Conservation (phyloP, 108 stramenopile species). For the Fragilaria crotonensis region DNA sequence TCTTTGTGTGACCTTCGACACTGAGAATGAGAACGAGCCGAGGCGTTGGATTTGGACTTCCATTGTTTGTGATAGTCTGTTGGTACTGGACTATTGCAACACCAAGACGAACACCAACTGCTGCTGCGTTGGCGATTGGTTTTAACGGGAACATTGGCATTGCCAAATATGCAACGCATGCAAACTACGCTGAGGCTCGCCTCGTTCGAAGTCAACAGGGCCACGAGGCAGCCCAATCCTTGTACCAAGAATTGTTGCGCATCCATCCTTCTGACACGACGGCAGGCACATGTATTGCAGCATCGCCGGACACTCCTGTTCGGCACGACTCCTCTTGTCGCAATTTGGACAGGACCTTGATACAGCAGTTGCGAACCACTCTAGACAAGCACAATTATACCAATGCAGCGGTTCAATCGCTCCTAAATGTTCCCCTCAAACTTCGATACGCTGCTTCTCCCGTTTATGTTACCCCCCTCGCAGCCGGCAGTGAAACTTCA, state of each 20-base stretch:
- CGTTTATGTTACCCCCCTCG: constrained; percentile 17
- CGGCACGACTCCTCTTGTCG: constrained; percentile 18
- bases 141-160: too few species aligned
- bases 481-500: constrained; percentile 15
- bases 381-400: constrained; percentile 8
- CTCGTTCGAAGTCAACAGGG: constrained; percentile 34
- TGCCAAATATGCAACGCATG: too few species aligned
- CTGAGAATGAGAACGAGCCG: too few species aligned
- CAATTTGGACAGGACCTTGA: background rate
- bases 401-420: constrained; percentile 5
- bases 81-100: too few species aligned
- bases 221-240: constrained; percentile 27
- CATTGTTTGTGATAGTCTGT: too few species aligned
- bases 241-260: constrained; percentile 36
- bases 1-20: too few species aligned
- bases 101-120: too few species aligned
- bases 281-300: constrained; percentile 51
- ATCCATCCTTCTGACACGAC: constrained; percentile 27
- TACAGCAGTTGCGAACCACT: background rate
- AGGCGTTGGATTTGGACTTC: too few species aligned
- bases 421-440: constrained; percentile 3
- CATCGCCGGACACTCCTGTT: constrained; percentile 10
- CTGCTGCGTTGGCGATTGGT: too few species aligned
- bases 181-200: constrained; percentile 49
- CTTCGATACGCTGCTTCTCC: constrained; percentile 12